These are phyloP conservation scores for Ascobolus immersus DNA, from an alignment of 495 filamentous ascomycete genomes.

Conservation along the genomic window DNA sequence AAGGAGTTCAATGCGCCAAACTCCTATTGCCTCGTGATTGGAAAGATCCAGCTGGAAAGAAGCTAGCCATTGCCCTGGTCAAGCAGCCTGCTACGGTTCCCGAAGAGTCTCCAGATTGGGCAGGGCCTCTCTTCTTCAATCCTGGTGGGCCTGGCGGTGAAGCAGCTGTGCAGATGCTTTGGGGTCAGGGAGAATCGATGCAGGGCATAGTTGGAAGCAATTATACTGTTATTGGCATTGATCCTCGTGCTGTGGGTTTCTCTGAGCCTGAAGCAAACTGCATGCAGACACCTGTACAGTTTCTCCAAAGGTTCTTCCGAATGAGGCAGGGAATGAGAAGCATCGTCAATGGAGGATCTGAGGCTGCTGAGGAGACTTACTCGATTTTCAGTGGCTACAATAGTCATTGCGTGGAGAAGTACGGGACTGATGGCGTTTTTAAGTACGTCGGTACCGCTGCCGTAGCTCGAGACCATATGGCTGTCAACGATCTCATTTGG, in stretches of 20 bases:
- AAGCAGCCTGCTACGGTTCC: constrained; percentile 21
- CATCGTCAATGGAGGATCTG: background rate
- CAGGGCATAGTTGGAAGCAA: constrained; percentile 25
- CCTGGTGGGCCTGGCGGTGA: constrained; percentile 28
- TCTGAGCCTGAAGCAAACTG: constrained; percentile 26
- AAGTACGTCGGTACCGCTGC: constrained; percentile 11
- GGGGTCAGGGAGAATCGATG: constrained; percentile 17
- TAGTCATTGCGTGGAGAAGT: constrained; percentile 1
- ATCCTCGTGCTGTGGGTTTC: constrained; percentile 29
- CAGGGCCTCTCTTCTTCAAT: constrained; percentile 28
- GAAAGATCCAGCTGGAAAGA: constrained; percentile 17
- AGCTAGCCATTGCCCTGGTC: constrained; percentile 21
- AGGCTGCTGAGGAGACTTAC: background rate
- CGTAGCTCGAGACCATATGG: constrained; percentile 14
- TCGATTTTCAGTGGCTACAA: constrained; percentile 3
- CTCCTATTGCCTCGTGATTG: constrained; percentile 28
- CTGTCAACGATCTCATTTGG: constrained; percentile 1
- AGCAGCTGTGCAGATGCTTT: constrained; percentile 20
- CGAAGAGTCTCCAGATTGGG: constrained; percentile 15
- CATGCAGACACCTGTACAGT: constrained; percentile 18
- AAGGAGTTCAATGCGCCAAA: constrained; percentile 20
- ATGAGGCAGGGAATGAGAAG: constrained; percentile 3
- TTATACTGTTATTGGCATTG: constrained; percentile 28
- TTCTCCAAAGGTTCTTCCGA: constrained; percentile 3
- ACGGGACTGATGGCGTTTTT: constrained; percentile 4